These are phyloP conservation scores for Rubia yunnanensis DNA, from an alignment of 257 asterid species.

Conservation along the genomic window DNA sequence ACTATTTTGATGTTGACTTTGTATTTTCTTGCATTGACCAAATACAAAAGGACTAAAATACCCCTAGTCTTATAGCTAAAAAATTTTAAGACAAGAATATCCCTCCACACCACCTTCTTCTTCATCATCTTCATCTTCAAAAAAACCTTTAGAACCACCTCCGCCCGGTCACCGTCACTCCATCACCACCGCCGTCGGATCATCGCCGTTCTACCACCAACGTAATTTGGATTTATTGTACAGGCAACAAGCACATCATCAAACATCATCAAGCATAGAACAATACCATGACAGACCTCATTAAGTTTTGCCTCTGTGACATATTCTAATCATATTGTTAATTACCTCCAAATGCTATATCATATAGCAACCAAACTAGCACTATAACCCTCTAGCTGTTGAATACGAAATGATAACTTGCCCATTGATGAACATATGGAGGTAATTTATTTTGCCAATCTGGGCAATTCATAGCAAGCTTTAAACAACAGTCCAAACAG, in stretches of 20 bases:
- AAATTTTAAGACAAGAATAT: too few relatives aligned
- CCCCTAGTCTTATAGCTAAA: too few relatives aligned
- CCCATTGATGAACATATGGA: constrained; percentile 17
- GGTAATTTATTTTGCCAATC: constrained; percentile 20
- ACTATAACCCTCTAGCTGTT: constrained; percentile 25
- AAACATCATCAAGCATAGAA: not conserved
- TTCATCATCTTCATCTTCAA: too few relatives aligned
- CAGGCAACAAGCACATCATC: not conserved
- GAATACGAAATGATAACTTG: constrained; percentile 32
- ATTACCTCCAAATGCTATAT: not conserved
- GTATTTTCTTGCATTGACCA: too few relatives aligned
- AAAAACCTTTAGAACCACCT: too few relatives aligned
- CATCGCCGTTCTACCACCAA: too few relatives aligned
- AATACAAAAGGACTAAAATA: too few relatives aligned
- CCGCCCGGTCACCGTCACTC: too few relatives aligned
- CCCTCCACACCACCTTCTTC: too few relatives aligned
- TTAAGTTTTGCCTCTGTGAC: not conserved
- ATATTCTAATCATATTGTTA: not conserved
- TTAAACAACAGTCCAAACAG: constrained; percentile 46
- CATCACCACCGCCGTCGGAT: too few relatives aligned
- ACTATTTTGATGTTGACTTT: too few relatives aligned
- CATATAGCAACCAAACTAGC: constrained; percentile 7
- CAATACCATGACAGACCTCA: not conserved
- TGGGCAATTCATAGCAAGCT: constrained; percentile 20
- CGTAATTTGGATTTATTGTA: too few relatives aligned